Conservation (phyloP, 176 grass and related monocot genomes). For the Zea luxurians region DNA sequence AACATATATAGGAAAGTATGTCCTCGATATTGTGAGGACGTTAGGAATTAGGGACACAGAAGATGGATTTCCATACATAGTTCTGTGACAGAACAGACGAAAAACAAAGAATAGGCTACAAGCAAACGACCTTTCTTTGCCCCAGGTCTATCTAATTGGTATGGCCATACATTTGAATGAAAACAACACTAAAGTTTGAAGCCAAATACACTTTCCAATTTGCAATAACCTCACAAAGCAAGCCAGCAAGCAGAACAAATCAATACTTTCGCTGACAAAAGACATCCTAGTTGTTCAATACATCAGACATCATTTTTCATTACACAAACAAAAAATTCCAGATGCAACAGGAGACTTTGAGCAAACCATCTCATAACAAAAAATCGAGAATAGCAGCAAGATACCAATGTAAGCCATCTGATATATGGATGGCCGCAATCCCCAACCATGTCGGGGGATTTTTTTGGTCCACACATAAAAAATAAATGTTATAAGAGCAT, state of each 20-base stretch:
- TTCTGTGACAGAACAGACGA: background rate
- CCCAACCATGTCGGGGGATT: conserved; percentile 32
- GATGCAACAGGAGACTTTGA: conserved; percentile 11
- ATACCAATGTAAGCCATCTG: background rate
- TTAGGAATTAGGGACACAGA: background rate
- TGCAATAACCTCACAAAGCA: background rate
- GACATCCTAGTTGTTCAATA: background rate
- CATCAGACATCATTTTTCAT: background rate
- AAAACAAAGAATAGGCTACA: background rate
- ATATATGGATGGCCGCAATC: background rate
- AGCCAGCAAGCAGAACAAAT: background rate
- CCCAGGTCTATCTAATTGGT: background rate
- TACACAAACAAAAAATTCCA: conserved; percentile 7
- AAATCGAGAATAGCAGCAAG: background rate
- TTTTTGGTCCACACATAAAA: conserved; percentile 30
- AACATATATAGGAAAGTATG: background rate
- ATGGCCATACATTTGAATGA: background rate
- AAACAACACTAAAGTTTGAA: background rate
- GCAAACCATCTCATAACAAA: background rate
- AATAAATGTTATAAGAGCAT: conserved; percentile 22
- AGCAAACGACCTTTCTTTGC: background rate
- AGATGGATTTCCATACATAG: background rate
- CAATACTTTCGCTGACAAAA: conserved; percentile 16
- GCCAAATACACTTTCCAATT: background rate
- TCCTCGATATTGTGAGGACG: background rate